Percentiles rank a stretch among this genome's conserved stretches.
Evolutionary conservation across 192 early-diverging fungal species (phyloP).

Genomic region (Funneliformis geosporum): DNA sequence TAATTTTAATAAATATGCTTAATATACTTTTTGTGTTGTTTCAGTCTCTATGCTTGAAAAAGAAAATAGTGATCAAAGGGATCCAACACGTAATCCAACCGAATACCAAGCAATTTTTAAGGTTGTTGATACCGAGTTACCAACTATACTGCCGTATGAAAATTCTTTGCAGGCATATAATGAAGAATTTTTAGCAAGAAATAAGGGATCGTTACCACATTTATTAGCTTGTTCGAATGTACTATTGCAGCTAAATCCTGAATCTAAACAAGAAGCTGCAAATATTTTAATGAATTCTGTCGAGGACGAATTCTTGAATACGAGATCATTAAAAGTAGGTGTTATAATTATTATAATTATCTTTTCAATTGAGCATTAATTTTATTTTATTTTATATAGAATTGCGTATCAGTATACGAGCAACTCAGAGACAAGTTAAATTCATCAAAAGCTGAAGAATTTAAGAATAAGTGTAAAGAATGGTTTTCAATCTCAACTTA

Average conservation of each 20-base stretch:
- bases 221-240: conserved; percentile 27
- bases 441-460: conserved; percentile 30
- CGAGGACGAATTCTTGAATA: conserved; percentile 12
- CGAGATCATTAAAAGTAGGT: conserved; percentile 28
- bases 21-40: neutral
- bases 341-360: neutral
- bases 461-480: conserved; percentile 27
- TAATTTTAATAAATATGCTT: neutral
- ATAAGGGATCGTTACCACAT: conserved; percentile 28
- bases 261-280: conserved; percentile 24
- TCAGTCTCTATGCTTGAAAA: neutral
- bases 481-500: conserved; percentile 29
- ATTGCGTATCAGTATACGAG: conserved; percentile 25
- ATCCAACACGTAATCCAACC: neutral
- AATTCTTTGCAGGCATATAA: conserved; percentile 8
- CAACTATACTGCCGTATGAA: conserved; percentile 12
- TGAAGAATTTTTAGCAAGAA: conserved; percentile 17
- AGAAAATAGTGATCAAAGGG: neutral
- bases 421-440: neutral
- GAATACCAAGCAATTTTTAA: conserved; percentile 4
- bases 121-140: conserved; percentile 19
- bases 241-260: conserved; percentile 18
- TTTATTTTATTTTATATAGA: conserved; percentile 1
- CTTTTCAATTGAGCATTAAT: neutral
- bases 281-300: conserved; percentile 15